Conservation (phyloP, 768 basidiomycete species). For the Dioszegia hungarica region DNA sequence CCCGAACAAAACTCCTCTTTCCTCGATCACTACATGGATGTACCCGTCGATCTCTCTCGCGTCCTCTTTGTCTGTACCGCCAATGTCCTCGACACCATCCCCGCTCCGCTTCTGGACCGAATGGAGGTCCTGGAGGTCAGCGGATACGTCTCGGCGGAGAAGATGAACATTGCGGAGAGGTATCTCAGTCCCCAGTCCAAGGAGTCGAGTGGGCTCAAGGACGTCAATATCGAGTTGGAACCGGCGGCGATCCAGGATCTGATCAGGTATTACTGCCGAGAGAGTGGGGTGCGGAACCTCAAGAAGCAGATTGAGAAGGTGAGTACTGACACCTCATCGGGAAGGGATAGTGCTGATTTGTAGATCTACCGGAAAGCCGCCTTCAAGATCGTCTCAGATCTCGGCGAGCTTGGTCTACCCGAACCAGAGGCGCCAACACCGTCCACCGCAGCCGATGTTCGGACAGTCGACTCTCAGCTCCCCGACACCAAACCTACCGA, state of each 20-base stretch:
- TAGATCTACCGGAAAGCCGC: slow-evolving; percentile 97
- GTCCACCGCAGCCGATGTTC: slow-evolving; percentile 24
- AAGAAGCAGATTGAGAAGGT: slow-evolving; percentile 99
- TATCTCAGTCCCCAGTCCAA: slow-evolving; percentile 92
- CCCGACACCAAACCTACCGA: slow-evolving; percentile 51
- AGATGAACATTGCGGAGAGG: slow-evolving; percentile 74
- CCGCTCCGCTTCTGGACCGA: slow-evolving; percentile 84
- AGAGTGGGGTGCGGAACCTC: slow-evolving; percentile 91
- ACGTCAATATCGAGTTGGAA: slow-evolving; percentile 75
- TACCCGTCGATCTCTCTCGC: slow-evolving; percentile 90
- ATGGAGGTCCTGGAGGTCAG: slow-evolving; percentile 96
- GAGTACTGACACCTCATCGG: slow-evolving; percentile 3
- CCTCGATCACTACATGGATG: slow-evolving; percentile 95
- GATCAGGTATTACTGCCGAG: slow-evolving; percentile 95
- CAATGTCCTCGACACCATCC: slow-evolving; percentile 88
- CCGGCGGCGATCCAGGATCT: slow-evolving; percentile 72
- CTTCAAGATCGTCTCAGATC: slow-evolving; percentile 78
- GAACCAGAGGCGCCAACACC: slow-evolving; percentile 55
- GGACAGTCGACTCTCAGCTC: slow-evolving; percentile 57
- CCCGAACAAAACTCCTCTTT: slow-evolving; percentile 93
- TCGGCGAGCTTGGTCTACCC: slow-evolving; percentile 79
- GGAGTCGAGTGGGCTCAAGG: slow-evolving; percentile 78
- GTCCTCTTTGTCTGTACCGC: slow-evolving; percentile 98
- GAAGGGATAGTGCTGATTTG: neutral
- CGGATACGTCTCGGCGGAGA: slow-evolving; percentile 92